Conservation (phyloP, 371 early-diverging fungal species). For the Syncephalis plumigaleata region DNA sequence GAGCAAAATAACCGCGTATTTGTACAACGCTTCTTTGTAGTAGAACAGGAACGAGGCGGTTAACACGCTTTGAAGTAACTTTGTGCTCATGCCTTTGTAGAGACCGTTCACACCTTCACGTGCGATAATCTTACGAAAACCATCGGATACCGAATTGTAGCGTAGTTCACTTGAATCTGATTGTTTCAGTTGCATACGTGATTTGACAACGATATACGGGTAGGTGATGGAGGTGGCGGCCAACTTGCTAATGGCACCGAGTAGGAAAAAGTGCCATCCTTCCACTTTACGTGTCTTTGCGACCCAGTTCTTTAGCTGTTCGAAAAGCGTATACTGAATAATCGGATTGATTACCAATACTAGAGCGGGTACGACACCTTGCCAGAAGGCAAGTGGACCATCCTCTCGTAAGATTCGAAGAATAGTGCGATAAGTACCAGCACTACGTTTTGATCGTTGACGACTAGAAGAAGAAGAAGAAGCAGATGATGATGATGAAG, state of each 20-base stretch:
- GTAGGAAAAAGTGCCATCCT: conserved; percentile 79
- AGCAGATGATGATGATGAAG: not conserved
- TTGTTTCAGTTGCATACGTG: conserved; percentile 90
- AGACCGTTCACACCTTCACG: conserved; percentile 62
- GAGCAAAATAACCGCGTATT: conserved; percentile 49
- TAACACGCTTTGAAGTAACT: conserved; percentile 69
- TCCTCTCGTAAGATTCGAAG: conserved; percentile 66
- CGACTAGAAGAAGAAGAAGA: conserved; percentile 4
- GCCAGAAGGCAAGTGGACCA: conserved; percentile 71
- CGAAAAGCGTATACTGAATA: conserved; percentile 94
- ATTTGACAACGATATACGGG: conserved; percentile 93
- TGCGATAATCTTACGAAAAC: conserved; percentile 52
- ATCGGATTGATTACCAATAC: conserved; percentile 94
- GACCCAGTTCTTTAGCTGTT: conserved; percentile 63
- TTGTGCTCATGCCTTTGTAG: conserved; percentile 62
- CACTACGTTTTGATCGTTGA: conserved; percentile 13
- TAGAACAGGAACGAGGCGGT: conserved; percentile 86
- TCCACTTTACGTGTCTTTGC: conserved; percentile 33
- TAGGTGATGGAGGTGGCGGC: conserved; percentile 89
- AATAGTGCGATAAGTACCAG: conserved; percentile 26
- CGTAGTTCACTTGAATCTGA: conserved; percentile 37
- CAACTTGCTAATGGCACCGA: conserved; percentile 89
- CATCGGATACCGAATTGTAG: conserved; percentile 70
- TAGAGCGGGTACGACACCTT: conserved; percentile 80
- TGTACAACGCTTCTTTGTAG: conserved; percentile 70